phyloP scores from a whole-genome alignment of 139 green algal genomes.

The Closterium sp. region DNA sequence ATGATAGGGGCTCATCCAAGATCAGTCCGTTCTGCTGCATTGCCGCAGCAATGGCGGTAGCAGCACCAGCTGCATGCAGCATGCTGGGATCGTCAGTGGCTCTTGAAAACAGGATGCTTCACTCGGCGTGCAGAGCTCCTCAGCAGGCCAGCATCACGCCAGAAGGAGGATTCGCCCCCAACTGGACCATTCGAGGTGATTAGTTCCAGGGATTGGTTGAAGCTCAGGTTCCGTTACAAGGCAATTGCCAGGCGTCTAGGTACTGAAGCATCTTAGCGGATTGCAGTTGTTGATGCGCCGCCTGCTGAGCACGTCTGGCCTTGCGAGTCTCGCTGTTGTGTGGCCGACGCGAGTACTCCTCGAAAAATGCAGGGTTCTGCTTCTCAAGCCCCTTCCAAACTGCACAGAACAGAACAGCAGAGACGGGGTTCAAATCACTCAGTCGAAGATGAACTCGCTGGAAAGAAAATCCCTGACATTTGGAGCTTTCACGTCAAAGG shows the following conservation, averaged over 20 bases:
- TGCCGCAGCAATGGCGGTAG: not conserved
- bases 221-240: not conserved
- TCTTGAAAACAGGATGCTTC: not conserved
- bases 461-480: too few species aligned
- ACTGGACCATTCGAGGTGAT: not conserved
- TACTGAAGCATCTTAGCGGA: not conserved
- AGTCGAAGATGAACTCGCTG: too few species aligned
- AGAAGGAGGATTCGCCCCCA: not conserved
- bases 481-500: not conserved
- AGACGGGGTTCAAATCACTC: not conserved
- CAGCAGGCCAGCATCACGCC: not conserved
- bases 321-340: not conserved
- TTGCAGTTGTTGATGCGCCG: not conserved
- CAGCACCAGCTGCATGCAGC: not conserved
- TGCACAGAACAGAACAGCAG: not conserved
- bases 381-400: not conserved
- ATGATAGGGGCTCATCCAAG: not conserved
- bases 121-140: not conserved
- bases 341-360: not conserved
- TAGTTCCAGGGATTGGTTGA: not conserved
- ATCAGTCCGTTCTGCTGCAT: not conserved
- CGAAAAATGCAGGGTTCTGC: not conserved
- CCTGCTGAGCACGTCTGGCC: not conserved
- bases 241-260: not conserved
- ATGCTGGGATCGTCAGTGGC: not conserved